phyloP scores from a whole-genome alignment of 2,329 filamentous ascomycete genomes.

The Xylariales sp. region DNA sequence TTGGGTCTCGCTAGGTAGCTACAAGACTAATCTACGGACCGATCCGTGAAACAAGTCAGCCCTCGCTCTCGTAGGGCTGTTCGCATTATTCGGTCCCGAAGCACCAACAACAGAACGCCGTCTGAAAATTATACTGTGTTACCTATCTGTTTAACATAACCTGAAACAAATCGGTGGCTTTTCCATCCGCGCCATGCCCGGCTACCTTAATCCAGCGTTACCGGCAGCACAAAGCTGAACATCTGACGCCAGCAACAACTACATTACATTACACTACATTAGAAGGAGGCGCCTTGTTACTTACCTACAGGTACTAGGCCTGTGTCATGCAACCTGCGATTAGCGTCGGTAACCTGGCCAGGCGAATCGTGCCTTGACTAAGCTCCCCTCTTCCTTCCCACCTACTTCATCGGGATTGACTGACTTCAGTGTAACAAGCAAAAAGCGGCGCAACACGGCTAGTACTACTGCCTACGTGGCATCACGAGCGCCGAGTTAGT shows the following conservation, averaged over 20 bases:
- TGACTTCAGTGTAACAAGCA: too few relatives aligned
- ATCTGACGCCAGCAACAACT: constrained; percentile 24
- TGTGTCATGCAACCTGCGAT: constrained; percentile 11
- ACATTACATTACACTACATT: too few relatives aligned
- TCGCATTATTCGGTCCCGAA: too few relatives aligned
- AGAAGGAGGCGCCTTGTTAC: too few relatives aligned
- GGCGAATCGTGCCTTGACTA: constrained; percentile 3
- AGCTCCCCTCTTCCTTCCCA: background rate
- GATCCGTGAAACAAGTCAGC: too few relatives aligned
- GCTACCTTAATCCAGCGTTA: background rate
- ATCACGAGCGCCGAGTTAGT: constrained; percentile 8
- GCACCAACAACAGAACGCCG: too few relatives aligned
- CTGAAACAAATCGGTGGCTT: background rate
- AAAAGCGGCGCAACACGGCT: background rate
- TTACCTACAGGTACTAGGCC: background rate
- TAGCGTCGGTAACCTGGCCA: background rate
- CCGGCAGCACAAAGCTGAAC: background rate
- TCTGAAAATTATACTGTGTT: background rate
- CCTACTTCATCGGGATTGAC: constrained; percentile 32
- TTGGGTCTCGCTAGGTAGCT: too few relatives aligned
- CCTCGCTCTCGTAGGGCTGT: too few relatives aligned
- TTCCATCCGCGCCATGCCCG: background rate
- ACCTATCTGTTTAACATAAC: background rate
- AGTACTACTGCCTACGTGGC: background rate
- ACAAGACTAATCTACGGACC: too few relatives aligned